A percentile compares a stretch with the other conserved stretches of the same genome.
Conservation (phyloP, 805 yeast genomes). For the Wickerhamomyces kurtzmanii region DNA sequence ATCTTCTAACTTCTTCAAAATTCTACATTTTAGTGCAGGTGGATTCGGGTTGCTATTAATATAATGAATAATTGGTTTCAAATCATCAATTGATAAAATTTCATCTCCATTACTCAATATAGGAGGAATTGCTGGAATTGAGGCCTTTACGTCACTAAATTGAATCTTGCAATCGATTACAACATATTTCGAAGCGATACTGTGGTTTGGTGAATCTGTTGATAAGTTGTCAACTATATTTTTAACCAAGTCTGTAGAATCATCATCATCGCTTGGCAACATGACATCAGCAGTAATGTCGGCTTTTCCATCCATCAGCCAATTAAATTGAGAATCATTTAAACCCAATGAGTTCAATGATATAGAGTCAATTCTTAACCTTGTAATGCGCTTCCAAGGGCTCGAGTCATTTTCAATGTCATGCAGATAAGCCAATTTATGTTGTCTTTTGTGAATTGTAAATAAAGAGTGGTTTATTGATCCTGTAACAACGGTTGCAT, state of each 20-base stretch:
- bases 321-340: constrained; percentile 37
- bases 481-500: constrained; percentile 64
- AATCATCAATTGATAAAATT: constrained; percentile 46
- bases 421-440: constrained; percentile 35
- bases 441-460: constrained; percentile 68
- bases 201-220: constrained; percentile 6
- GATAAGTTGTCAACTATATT: constrained; percentile 5
- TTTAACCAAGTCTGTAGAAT: constrained; percentile 10
- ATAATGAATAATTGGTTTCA: constrained; percentile 51
- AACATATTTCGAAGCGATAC: constrained; percentile 34
- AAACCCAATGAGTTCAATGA: constrained; percentile 26
- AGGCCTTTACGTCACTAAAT: constrained; percentile 53
- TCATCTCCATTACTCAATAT: constrained; percentile 43
- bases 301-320: constrained; percentile 65
- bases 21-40: constrained; percentile 25
- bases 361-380: constrained; percentile 31
- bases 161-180: constrained; percentile 59
- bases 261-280: constrained; percentile 44
- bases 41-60: constrained; percentile 37
- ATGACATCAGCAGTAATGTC: constrained; percentile 65
- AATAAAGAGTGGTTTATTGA: constrained; percentile 67
- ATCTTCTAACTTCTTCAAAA: constrained; percentile 35
- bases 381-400: constrained; percentile 41
- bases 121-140: constrained; percentile 37
- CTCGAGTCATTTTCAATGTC: constrained; percentile 24